These are phyloP conservation scores for Pestalotiopsis sp. DNA, from an alignment of 2,329 filamentous ascomycete species.

Conservation along the genomic window DNA sequence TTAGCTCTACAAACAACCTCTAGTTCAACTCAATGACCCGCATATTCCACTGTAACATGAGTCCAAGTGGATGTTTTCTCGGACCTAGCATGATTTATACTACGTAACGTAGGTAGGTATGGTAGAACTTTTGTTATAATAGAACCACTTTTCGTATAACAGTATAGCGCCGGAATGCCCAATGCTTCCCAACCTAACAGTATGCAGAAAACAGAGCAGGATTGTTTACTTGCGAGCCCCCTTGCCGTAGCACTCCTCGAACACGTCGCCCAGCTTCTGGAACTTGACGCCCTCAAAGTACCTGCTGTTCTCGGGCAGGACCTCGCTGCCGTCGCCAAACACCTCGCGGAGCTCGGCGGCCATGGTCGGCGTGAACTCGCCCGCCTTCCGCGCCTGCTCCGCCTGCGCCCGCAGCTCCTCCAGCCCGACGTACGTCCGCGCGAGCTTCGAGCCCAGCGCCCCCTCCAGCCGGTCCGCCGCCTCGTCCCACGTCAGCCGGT, in stretches of 20 bases:
- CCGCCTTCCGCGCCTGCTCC: not conserved
- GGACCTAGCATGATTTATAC: no score
- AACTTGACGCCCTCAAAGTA: constrained; percentile 12
- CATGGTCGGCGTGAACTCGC: constrained; percentile 3
- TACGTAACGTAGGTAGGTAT: no score
- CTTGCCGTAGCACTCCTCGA: constrained; percentile 5
- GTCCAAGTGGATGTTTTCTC: no score
- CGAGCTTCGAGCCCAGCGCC: not conserved
- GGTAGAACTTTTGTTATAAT: no score
- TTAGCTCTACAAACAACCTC: no score
- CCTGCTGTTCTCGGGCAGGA: not conserved
- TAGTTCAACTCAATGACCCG: no score
- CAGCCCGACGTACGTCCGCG: not conserved
- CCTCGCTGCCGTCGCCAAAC: constrained; percentile 15
- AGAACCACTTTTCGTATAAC: no score
- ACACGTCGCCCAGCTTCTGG: not conserved
- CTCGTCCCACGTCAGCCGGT: constrained; percentile 2
- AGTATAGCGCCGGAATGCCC: no score
- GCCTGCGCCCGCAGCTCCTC: not conserved
- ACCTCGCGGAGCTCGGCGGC: constrained; percentile 9
- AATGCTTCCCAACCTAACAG: not conserved
- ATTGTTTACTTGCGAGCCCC: not conserved
- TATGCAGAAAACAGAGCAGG: not conserved
- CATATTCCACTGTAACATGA: no score
- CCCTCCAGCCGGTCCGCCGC: not conserved